A percentile compares a stretch with the other conserved stretches of the same genome.
Evolutionary conservation across 2,329 filamentous ascomycete genomes (phyloP).

Genomic region (Venturia asperata): DNA sequence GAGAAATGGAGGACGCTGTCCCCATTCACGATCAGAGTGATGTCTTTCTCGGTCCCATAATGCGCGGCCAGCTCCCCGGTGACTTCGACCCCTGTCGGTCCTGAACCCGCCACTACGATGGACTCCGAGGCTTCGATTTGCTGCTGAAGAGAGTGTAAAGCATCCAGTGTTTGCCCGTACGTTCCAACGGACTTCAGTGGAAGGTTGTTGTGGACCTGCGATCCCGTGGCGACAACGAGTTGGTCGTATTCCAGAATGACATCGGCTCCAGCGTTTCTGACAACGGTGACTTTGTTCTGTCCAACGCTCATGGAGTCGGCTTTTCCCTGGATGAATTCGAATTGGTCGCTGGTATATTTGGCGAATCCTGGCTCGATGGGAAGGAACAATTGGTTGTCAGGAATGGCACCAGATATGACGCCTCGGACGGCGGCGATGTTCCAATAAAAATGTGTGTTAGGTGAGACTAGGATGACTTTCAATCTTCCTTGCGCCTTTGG

Average conservation of each 20-base stretch:
- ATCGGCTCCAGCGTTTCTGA: not conserved
- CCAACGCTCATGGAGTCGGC: not conserved
- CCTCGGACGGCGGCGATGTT: conserved; percentile 5
- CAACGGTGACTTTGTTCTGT: not conserved
- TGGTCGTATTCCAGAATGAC: not conserved
- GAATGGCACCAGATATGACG: not conserved
- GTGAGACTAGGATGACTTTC: not conserved
- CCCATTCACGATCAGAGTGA: not conserved
- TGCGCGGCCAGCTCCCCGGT: not conserved
- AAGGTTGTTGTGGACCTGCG: conserved; percentile 9
- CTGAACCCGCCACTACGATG: conserved; percentile 1
- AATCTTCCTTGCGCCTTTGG: not conserved
- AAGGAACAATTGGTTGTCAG: not conserved
- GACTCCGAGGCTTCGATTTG: not conserved
- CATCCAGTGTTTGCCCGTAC: not conserved
- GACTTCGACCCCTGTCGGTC: not conserved
- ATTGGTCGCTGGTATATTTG: not conserved
- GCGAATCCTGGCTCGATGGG: conserved; percentile 5
- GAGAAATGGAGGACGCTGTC: not conserved
- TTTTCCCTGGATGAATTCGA: conserved; percentile 5
- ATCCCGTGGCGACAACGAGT: not conserved
- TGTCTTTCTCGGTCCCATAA: not conserved
- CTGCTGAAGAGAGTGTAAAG: not conserved
- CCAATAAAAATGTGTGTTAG: conserved; percentile 1
- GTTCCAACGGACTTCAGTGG: not conserved